Percentiles rank a stretch among this genome's conserved stretches.
Evolutionary conservation across 805 yeast genomes (phyloP).

Genomic region (Saccharomyces kudriavzevii): DNA sequence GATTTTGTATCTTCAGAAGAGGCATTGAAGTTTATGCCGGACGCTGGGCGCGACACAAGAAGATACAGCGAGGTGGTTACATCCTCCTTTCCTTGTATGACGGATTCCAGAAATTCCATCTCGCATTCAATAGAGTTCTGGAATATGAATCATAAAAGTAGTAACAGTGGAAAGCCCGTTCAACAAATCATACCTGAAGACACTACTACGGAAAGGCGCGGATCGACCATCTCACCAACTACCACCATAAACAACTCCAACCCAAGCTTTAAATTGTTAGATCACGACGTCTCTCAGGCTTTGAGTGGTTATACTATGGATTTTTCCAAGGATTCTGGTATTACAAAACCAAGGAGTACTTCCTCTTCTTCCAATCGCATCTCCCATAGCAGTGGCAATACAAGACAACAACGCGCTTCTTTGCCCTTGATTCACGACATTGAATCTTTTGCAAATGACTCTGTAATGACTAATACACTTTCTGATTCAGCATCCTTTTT

Average conservation of each 20-base stretch:
- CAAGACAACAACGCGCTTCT: not conserved
- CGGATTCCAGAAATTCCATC: slow-evolving; percentile 20
- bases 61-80: slow-evolving; percentile 16
- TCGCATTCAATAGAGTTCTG: slow-evolving; percentile 26
- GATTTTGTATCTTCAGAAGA: not conserved
- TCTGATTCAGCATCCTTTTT: not conserved
- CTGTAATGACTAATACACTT: not conserved
- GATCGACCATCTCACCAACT: not conserved
- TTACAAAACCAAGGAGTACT: not conserved
- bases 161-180: not conserved
- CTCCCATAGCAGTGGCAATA: slow-evolving; percentile 3
- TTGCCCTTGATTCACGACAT: not conserved
- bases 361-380: slow-evolving; percentile 3
- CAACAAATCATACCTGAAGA: slow-evolving; percentile 5
- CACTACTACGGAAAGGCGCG: not conserved
- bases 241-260: not conserved
- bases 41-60: slow-evolving; percentile 1
- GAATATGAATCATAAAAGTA: slow-evolving; percentile 12
- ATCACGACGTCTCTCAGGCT: slow-evolving; percentile 20
- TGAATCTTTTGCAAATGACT: not conserved
- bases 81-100: slow-evolving; percentile 7
- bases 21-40: not conserved
- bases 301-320: slow-evolving; percentile 24
- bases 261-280: slow-evolving; percentile 2
- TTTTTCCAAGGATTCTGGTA: slow-evolving; percentile 3